Conservation (phyloP, 768 basidiomycete genomes). For the Mycena latifolia region DNA sequence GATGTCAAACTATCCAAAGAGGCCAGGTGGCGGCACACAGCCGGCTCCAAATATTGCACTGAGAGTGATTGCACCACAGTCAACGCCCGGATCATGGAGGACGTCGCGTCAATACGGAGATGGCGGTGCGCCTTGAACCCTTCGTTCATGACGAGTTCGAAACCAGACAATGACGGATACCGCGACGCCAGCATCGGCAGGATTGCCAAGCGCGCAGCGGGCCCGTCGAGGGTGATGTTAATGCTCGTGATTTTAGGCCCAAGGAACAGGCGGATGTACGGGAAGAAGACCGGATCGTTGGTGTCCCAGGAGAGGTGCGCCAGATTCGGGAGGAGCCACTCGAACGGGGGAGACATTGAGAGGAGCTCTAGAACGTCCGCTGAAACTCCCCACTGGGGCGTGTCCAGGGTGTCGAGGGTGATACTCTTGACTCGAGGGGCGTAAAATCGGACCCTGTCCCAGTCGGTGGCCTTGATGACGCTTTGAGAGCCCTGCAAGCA, state of each 20-base stretch:
- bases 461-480: neutral
- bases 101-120: neutral
- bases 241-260: neutral
- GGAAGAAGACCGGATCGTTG: neutral
- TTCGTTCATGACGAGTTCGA: neutral
- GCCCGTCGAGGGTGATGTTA: neutral
- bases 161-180: neutral
- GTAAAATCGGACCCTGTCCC: neutral
- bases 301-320: neutral
- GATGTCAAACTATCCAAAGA: neutral
- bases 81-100: neutral
- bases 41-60: neutral
- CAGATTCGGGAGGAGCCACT: neutral
- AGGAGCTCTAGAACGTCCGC: neutral
- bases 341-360: neutral
- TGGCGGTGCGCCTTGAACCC: too few species aligned
- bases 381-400: neutral
- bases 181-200: neutral
- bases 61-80: neutral
- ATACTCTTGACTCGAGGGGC: neutral
- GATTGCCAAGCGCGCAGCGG: neutral
- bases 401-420: neutral
- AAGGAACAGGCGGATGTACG: neutral
- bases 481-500: neutral
- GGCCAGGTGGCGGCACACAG: neutral